Conservation (phyloP, 2,329 filamentous ascomycete genomes). For the Rhytidhysteron rufulum region DNA sequence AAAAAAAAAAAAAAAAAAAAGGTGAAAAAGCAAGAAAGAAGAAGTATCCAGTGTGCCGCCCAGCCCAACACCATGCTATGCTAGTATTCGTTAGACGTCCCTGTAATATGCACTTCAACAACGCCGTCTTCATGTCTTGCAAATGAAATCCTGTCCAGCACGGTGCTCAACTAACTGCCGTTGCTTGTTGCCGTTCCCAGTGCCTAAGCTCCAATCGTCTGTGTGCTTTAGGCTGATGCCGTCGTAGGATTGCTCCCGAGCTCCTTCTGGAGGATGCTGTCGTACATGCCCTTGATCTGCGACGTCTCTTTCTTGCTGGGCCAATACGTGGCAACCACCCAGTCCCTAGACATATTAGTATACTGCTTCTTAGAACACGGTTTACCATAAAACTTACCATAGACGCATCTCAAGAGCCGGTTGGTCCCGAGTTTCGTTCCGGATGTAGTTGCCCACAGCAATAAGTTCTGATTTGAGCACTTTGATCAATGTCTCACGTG, state of each 20-base stretch:
- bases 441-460: constrained; percentile 61
- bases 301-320: constrained; percentile 25
- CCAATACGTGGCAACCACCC: constrained; percentile 36
- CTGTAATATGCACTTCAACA: too few species aligned
- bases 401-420: constrained; percentile 47
- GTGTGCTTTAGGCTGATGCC: too few species aligned
- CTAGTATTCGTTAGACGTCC: too few species aligned
- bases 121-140: too few species aligned
- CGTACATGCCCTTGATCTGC: constrained; percentile 36
- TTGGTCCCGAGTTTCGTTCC: constrained; percentile 43
- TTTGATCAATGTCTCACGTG: constrained; percentile 58
- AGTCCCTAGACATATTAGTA: constrained; percentile 26
- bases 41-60: too few species aligned
- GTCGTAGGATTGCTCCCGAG: constrained; percentile 19
- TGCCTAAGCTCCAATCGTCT: too few species aligned
- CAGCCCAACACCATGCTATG: too few species aligned
- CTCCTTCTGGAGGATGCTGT: constrained; percentile 31
- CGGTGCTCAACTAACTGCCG: too few species aligned
- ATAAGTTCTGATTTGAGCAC: constrained; percentile 60
- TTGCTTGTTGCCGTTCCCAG: too few species aligned
- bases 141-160: too few species aligned
- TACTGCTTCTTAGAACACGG: not conserved
- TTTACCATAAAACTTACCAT: constrained; percentile 40
- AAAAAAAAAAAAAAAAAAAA: too few species aligned
- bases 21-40: too few species aligned